Evolutionary conservation across 768 basidiomycete genomes (phyloP), one percentile per base, ranked within the genome.

Genomic region (Postia placenta): DNA sequence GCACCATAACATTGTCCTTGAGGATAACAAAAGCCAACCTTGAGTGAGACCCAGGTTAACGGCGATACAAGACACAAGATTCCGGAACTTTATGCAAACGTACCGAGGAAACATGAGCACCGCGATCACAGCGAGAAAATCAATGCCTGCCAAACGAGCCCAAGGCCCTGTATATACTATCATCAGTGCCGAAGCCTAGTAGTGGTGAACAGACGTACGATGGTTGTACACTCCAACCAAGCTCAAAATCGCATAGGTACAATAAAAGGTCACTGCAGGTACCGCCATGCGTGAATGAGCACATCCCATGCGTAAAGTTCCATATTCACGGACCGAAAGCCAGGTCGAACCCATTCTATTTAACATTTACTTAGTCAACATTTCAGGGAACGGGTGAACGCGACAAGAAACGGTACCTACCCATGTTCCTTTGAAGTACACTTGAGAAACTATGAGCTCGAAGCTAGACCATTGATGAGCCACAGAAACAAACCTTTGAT

Each of bases 1-100:
- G 73, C 19, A 89, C 85, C 79, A 88, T 84, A 35, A 87, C 70
- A 53, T 84, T 89, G 56, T 87, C 75, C 58, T 86, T 85, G 24
- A 96, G 70, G 0, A 90, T 91, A 3, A 95, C 92, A 60, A 97
- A 97, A 0, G 92, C 93, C 48, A 96, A 68, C 47, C 92, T 91
- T 57, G 15, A 44, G 35, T 20, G 17, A 5, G 27, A n/a, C n/a
- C n/a, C n/a, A n/a, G n/a, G n/a, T n/a, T n/a, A n/a, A n/a, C n/a
- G n/a, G 22, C n/a, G n/a, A n/a, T n/a, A n/a, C n/a, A n/a, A n/a
- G n/a, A n/a, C n/a, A n/a, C n/a, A n/a, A n/a, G n/a, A n/a, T n/a
- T n/a, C n/a, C n/a, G n/a, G n/a, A n/a, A n/a, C n/a, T n/a, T n/a
- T n/a, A n/a, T n/a, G n/a, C n/a, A n/a, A n/a, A 46, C 59, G 11